phyloP scores from a whole-genome alignment of 768 basidiomycete species.

The Phanerochaete carnosa region DNA sequence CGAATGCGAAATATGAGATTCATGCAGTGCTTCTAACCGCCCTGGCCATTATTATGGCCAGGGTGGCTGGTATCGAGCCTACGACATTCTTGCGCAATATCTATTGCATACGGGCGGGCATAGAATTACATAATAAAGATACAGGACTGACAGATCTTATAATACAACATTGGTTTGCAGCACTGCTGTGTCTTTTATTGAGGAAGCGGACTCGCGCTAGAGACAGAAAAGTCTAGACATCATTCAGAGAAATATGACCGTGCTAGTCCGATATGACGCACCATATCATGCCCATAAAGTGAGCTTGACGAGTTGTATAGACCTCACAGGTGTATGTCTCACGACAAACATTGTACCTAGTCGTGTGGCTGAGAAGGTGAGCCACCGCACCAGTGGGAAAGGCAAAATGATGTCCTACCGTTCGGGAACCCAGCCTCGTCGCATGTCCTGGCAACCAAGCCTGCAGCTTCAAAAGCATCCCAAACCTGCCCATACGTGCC shows the following conservation, averaged over 20 bases:
- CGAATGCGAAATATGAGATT: background rate
- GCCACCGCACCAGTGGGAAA: background rate
- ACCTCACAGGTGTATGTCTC: conserved; percentile 22
- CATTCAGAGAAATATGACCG: background rate
- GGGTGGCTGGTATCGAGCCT: too few species aligned
- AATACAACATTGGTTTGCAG: too few species aligned
- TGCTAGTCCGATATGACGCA: background rate
- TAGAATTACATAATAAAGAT: too few species aligned
- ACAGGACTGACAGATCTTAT: too few species aligned
- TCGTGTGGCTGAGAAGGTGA: conserved; percentile 30
- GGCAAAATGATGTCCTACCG: conserved; percentile 22
- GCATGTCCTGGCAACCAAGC: conserved; percentile 33
- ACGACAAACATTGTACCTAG: conserved; percentile 40
- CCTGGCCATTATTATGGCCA: background rate
- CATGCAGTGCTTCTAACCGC: background rate
- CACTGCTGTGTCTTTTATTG: too few species aligned
- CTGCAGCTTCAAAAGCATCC: conserved; percentile 35
- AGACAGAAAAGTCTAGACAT: too few species aligned
- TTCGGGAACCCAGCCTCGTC: conserved; percentile 26
- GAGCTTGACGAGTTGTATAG: conserved; percentile 35
- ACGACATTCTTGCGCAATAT: too few species aligned
- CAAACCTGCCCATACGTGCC: conserved; percentile 43
- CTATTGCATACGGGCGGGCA: too few species aligned
- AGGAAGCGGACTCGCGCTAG: too few species aligned
- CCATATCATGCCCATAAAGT: conserved; percentile 37